Base-by-base conservation (phyloP, 495 filamentous ascomycete genomes). In the Xylaria bambusicola region DNA sequence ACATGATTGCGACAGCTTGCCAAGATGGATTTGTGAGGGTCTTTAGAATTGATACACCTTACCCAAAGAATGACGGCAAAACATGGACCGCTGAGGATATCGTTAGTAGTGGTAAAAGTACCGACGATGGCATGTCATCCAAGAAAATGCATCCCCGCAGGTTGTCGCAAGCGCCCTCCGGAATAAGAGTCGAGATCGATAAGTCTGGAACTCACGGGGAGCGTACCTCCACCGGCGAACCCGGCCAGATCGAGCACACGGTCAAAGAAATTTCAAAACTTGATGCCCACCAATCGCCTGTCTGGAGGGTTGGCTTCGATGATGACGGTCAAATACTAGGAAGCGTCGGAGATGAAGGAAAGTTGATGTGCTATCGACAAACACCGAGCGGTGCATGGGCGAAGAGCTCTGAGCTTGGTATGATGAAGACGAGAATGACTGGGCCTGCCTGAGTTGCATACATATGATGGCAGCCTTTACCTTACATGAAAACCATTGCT, bases 11-110 rank as follows among this genome's bases (percentile, higher is more conserved):
- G 6, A 95, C 93, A 29, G 93, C 91, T 1, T 91, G 90, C 67
- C 92, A 93, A 70, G 94, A 99, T 68, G 93, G 94, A 3, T 85
- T 84, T 60, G 81, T 98, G 45, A 83, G 95, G 23, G 86, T 98
- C 5, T 97, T 92, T 64, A 83, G 92, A 67, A 75, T 99, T 0
- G 82, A 84, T 33, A 89, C 90, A 7, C 80, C 84, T 6, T 70
- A 66, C 38, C 62, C 62, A 27, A 56, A 64, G 5, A 63, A 66
- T 10, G 70, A 73, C 42, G 67, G 62, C 44, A 66, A 66, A 24
- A 61, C 66, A 13, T 71, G 72, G 73, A 64, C 69, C 17, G 61
- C 63, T 8, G 61, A 63, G 15, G 68, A 67, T 53, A 62, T 76
- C n/a, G 2, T 69, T 23, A 55, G 63, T 12, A 42, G 45, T 46